Percentiles rank a stretch among this genome's conserved stretches.
These are phyloP conservation scores for Barbatosphaeria neglecta DNA, from an alignment of 495 filamentous ascomycete species.

Conservation along the genomic window DNA sequence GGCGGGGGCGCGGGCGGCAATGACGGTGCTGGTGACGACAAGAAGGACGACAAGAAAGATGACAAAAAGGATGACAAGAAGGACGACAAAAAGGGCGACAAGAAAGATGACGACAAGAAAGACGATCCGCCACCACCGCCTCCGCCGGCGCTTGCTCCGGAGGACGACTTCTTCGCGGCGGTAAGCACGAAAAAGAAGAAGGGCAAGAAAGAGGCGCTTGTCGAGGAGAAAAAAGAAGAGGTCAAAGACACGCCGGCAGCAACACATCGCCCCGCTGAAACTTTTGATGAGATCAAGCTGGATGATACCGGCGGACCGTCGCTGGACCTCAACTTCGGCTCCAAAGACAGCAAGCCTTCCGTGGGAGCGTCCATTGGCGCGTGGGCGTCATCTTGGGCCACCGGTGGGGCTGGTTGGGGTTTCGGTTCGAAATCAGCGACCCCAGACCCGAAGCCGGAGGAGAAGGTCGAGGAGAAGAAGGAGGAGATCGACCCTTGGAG, in stretches of 20 bases:
- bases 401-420: conserved; percentile 16
- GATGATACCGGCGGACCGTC: conserved; percentile 25
- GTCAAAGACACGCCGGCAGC: conserved; percentile 4
- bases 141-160: neutral
- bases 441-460: conserved; percentile 3
- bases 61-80: conserved; percentile 12
- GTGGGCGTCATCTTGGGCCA: conserved; percentile 27
- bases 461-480: conserved; percentile 11
- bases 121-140: too few species aligned
- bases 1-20: too few species aligned
- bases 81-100: conserved; percentile 22
- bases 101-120: conserved; percentile 14
- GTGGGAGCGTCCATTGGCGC: conserved; percentile 15
- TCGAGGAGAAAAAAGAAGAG: conserved; percentile 11
- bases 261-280: conserved; percentile 12
- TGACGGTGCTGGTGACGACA: conserved; percentile 9
- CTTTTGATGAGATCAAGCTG: conserved; percentile 39
- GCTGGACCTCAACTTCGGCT: conserved; percentile 21
- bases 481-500: conserved; percentile 28
- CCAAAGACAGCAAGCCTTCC: conserved; percentile 15
- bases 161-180: conserved; percentile 20
- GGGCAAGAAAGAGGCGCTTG: conserved; percentile 21
- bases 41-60: conserved; percentile 15
- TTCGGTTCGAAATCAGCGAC: conserved; percentile 9
- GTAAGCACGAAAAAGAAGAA: conserved; percentile 34